Evolutionary conservation across 2,329 filamentous ascomycete species (phyloP), one percentile per base, ranked within the genome.

Genomic region (Scedosporium boydii): DNA sequence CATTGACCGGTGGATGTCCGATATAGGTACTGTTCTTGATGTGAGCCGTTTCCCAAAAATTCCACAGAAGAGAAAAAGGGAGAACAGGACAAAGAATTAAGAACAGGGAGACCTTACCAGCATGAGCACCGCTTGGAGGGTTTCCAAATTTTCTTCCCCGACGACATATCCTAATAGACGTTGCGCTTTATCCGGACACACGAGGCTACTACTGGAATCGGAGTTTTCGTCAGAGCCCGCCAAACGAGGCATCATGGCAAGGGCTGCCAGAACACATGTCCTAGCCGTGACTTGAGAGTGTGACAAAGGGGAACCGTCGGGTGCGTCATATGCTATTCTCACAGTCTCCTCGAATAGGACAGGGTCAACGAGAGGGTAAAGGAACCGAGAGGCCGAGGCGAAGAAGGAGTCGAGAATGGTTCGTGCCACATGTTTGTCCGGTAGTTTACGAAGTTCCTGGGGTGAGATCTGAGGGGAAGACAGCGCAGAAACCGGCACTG

Each of bases 281-380:
- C 74, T 78, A 16, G 76, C 74, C 29, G 71, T 72, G 3, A 74
- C 68, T 2, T 67, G 66, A 62, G 69, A 71, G 48, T 72, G 46
- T 6, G 68, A 21, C 10, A 27, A 64, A 7, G 64, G 38, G 2
- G 63, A 42, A 4, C 64, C 60, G 0, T 64, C 53, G 0, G 63
- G 58, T 1, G 72, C 65, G 1, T 70, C 65, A 64, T 84, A 84
- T 0, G 80, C 82, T 0, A 70, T 41, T 0, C 73, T 68, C 18
- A 82, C 73, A 0, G 77, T 82, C 1, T 77, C 70, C 12, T 70
- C 65, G 62, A 84, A 84, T 0, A 84, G 67, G 0, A 75, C 70
- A 0, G 67, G 64, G 62, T 85, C 80, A 2, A 83, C 66, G 1
- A 82, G 38, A 0, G 82, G 82, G 44, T 84, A 83, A 0, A 79